A percentile compares a stretch with the other conserved stretches of the same genome.
Conservation (phyloP, 2,329 filamentous ascomycete genomes). For the Nannizzia gypsea region DNA sequence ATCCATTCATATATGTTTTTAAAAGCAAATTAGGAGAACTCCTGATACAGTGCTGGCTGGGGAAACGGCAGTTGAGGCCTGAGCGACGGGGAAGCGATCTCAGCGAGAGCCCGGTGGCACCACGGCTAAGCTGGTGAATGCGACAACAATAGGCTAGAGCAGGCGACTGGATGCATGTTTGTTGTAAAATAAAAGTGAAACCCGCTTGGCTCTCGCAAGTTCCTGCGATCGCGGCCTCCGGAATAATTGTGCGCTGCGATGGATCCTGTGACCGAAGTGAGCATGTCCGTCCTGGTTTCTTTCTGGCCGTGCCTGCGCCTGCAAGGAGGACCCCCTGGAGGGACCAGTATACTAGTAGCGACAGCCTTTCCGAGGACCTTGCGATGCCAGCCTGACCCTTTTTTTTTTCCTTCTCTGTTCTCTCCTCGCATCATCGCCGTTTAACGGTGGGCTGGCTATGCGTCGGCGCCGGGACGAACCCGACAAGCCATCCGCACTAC, state of each 20-base stretch:
- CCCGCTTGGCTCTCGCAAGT: conserved; percentile 2
- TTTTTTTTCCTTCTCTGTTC: no score
- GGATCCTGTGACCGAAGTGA: conserved; percentile 11
- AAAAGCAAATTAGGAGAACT: no score
- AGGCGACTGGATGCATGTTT: conserved; percentile 3
- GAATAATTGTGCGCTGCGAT: conserved; percentile 13
- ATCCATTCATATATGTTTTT: background rate
- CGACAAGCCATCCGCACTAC: background rate
- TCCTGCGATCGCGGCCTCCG: conserved; percentile 11
- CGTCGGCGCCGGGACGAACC: conserved; percentile 5
- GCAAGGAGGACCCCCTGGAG: background rate
- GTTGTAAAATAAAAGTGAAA: conserved; percentile 1
- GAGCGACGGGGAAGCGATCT: background rate
- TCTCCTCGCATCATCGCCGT: background rate
- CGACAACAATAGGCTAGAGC: conserved; percentile 1
- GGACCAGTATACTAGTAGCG: no score
- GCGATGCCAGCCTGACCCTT: background rate
- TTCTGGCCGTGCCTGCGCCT: background rate
- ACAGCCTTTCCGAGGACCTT: background rate
- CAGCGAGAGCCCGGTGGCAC: background rate
- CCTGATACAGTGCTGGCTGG: background rate
- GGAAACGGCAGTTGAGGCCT: background rate
- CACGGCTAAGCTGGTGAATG: background rate
- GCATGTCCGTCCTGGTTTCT: background rate
- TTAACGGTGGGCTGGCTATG: background rate